Conservation (phyloP, 352 stramenopile species). For the Halophytophthora polymorphica region DNA sequence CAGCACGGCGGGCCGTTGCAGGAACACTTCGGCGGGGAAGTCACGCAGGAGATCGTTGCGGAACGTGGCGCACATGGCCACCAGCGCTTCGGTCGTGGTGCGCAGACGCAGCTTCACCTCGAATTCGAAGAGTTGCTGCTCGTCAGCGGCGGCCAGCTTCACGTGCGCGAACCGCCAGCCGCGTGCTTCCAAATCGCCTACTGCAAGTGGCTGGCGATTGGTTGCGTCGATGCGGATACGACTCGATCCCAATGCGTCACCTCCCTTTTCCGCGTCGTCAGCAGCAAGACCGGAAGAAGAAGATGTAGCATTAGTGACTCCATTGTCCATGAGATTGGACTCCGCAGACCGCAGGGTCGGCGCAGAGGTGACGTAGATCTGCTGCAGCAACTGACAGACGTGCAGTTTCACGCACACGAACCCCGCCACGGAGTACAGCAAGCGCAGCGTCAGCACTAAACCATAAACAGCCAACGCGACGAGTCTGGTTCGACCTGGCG, state of each 20-base stretch:
- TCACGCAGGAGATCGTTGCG: conserved; percentile 53
- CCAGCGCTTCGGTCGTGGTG: conserved; percentile 44
- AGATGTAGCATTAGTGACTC: conserved; percentile 1
- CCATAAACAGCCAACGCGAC: neutral
- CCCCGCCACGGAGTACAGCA: neutral
- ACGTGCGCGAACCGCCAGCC: conserved; percentile 65
- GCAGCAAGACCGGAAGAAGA: neutral
- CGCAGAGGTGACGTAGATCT: conserved; percentile 35
- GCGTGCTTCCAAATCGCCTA: conserved; percentile 22
- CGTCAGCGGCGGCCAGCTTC: conserved; percentile 49
- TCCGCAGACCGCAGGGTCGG: neutral
- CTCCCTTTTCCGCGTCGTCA: neutral
- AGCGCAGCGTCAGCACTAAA: neutral
- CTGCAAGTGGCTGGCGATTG: conserved; percentile 5
- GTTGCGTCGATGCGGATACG: too few relatives aligned
- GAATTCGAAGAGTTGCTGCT: conserved; percentile 79
- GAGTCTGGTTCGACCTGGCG: neutral
- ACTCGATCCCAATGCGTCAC: neutral
- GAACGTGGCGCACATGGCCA: conserved; percentile 46
- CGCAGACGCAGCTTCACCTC: conserved; percentile 66
- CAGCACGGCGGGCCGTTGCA: conserved; percentile 55
- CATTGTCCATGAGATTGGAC: neutral
- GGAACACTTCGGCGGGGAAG: conserved; percentile 68
- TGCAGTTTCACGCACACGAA: neutral
- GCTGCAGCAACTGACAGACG: conserved; percentile 29